phyloP scores from a whole-genome alignment of 208 protist genomes.

The Crithidia sp. region DNA sequence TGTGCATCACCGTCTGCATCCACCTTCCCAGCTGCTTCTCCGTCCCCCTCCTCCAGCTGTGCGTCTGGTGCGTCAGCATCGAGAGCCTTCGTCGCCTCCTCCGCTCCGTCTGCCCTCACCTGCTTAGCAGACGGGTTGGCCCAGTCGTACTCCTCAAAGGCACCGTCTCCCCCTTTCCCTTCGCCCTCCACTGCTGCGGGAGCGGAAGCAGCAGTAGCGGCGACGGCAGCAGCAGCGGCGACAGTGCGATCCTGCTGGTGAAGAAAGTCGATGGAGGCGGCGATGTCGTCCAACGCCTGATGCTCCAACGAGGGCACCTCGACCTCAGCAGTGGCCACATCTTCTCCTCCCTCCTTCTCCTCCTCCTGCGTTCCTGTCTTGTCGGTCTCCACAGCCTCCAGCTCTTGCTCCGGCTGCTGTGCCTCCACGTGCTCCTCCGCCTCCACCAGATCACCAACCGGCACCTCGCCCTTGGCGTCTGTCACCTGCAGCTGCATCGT shows the following conservation, averaged over 20 bases:
- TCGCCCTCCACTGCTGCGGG: constrained; percentile 7
- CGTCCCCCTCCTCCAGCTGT: too few relatives aligned
- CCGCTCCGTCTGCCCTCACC: background rate
- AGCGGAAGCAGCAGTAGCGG: constrained; percentile 3
- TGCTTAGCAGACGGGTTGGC: background rate
- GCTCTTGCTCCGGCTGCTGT: background rate
- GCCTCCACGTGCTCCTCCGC: background rate
- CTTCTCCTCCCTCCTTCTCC: background rate
- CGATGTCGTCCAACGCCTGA: constrained; percentile 8
- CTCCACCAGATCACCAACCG: background rate
- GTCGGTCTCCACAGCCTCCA: background rate
- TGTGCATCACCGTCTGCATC: too few relatives aligned
- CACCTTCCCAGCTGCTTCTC: too few relatives aligned
- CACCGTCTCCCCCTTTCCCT: background rate
- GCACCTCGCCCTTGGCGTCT: constrained; percentile 12
- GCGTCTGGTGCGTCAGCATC: too few relatives aligned
- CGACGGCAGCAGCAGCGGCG: constrained; percentile 10
- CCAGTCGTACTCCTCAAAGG: constrained; percentile 14
- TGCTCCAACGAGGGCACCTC: background rate
- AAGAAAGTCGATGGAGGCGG: constrained; percentile 30
- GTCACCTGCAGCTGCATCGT: constrained; percentile 43
- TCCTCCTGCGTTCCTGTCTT: constrained; percentile 2
- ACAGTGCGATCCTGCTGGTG: constrained; percentile 18
- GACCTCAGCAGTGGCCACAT: background rate
- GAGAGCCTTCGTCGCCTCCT: background rate